These are phyloP conservation scores for Clarireedia homoeocarpa DNA, from an alignment of 2,329 filamentous ascomycete species.

Conservation along the genomic window DNA sequence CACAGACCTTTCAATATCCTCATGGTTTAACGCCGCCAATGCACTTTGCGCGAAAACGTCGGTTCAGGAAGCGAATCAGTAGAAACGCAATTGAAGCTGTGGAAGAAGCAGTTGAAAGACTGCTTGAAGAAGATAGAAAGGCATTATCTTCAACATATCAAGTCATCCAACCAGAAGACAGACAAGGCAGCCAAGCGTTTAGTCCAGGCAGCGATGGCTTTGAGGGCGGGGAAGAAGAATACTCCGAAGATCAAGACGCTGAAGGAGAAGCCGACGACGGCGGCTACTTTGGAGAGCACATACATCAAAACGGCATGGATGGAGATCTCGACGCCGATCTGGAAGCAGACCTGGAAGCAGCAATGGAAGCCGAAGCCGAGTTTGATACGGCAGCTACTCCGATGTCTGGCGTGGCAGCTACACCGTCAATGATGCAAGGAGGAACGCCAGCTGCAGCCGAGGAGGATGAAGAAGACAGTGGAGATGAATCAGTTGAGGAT, in stretches of 20 bases:
- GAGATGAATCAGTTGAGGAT: conserved; percentile 37
- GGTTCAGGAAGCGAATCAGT: conserved; percentile 49
- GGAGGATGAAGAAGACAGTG: conserved; percentile 28
- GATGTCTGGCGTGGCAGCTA: conserved; percentile 21
- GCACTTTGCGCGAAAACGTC: conserved; percentile 47
- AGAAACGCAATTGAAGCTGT: conserved; percentile 49
- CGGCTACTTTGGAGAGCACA: conserved; percentile 17
- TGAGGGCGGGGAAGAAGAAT: conserved; percentile 29
- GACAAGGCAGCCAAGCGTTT: conserved; percentile 21
- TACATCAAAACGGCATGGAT: conserved; percentile 29
- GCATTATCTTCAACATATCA: conserved; percentile 35
- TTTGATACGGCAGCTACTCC: conserved; percentile 28
- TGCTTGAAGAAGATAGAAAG: conserved; percentile 40
- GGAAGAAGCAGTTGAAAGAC: conserved; percentile 45
- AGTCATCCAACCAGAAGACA: conserved; percentile 32
- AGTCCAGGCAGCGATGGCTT: conserved; percentile 18
- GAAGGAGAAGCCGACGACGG: conserved; percentile 33
- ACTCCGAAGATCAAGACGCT: conserved; percentile 32
- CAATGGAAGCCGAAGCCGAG: conserved; percentile 21
- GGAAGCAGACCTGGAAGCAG: conserved; percentile 17
- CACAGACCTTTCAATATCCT: conserved; percentile 32
- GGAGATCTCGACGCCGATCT: conserved; percentile 33
- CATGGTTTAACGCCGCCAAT: conserved; percentile 54
- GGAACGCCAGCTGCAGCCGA: conserved; percentile 18
- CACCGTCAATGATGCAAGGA: conserved; percentile 20